Evolutionary conservation across 306 rosid species (phyloP).

Genomic region (Quillaja saponaria): DNA sequence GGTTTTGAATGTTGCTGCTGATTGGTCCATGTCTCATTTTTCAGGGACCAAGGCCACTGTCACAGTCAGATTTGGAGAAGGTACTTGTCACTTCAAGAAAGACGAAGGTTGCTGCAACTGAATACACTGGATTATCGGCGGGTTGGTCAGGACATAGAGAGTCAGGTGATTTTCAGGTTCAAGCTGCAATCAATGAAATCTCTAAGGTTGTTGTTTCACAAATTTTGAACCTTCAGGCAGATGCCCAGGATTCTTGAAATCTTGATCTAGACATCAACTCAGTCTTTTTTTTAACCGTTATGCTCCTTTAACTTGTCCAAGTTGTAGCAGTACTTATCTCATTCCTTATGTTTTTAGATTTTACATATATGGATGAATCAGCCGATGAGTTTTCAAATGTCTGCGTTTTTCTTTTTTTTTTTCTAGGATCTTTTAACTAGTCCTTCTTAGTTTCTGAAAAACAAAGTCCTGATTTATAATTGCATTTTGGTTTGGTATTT

Average conservation of each 20-base stretch:
- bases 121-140: conserved; percentile 61
- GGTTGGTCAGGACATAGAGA: conserved; percentile 54
- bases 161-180: conserved; percentile 60
- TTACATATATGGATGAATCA: neutral
- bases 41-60: conserved; percentile 71
- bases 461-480: too few species aligned
- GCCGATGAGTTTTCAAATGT: too few species aligned
- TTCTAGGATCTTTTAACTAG: too few species aligned
- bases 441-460: too few species aligned
- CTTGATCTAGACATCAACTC: conserved; percentile 17
- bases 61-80: conserved; percentile 68
- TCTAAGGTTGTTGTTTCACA: conserved; percentile 75
- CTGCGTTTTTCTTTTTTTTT: too few species aligned
- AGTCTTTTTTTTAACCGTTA: conserved; percentile 10
- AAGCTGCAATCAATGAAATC: conserved; percentile 77
- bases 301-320: conserved; percentile 28
- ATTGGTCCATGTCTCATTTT: conserved; percentile 19
- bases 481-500: too few species aligned
- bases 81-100: conserved; percentile 66
- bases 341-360: conserved; percentile 28
- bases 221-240: conserved; percentile 72
- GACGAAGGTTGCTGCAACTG: conserved; percentile 81
- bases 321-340: conserved; percentile 29
- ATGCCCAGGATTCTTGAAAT: conserved; percentile 56
- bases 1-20: conserved; percentile 29